These are phyloP conservation scores for Phytopythium montanum DNA, from an alignment of 352 stramenopile genomes.

Conservation along the genomic window DNA sequence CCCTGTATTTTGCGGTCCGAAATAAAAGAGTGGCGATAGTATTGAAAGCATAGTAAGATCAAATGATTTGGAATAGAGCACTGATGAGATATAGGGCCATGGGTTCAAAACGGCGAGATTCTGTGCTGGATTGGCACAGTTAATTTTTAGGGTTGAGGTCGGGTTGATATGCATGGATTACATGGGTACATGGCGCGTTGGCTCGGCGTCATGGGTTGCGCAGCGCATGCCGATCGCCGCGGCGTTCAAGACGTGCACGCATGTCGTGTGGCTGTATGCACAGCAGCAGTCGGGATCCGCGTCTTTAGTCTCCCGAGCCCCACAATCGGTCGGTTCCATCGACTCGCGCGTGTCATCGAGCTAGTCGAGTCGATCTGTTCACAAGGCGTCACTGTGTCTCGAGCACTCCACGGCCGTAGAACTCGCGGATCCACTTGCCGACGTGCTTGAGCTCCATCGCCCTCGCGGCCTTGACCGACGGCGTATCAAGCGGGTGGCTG, in stretches of 20 bases:
- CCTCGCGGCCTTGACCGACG: background rate
- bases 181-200: too few species aligned
- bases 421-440: constrained; percentile 1
- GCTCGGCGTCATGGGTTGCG: too few species aligned
- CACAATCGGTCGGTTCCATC: too few species aligned
- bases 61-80: background rate
- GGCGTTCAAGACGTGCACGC: too few species aligned
- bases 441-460: background rate
- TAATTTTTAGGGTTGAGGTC: background rate
- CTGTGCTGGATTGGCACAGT: background rate
- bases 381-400: constrained; percentile 4
- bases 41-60: background rate
- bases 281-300: too few species aligned
- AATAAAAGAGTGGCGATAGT: background rate
- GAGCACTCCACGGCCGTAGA: background rate
- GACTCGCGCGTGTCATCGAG: too few species aligned
- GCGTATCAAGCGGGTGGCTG: background rate
- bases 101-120: background rate
- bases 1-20: background rate
- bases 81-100: background rate
- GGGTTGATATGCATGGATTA: background rate
- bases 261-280: too few species aligned
- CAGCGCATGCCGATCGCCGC: too few species aligned
- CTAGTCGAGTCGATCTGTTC: too few species aligned
- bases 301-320: too few species aligned